Conservation (phyloP, 768 basidiomycete species). For the Panaeolus papilionaceus region DNA sequence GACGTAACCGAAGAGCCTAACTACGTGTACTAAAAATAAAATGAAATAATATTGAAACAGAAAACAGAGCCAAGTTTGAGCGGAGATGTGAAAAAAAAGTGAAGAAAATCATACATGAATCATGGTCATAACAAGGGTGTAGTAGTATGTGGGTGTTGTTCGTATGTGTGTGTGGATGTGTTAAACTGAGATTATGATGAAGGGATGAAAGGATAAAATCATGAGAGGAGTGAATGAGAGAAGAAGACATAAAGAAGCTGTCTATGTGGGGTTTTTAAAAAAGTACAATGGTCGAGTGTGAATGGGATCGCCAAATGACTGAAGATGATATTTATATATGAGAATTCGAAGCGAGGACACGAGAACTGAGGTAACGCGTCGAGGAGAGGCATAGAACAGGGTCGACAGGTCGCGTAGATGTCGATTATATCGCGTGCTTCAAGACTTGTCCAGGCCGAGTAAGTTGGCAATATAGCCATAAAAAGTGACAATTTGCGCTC, state of each 20-base stretch:
- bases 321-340: neutral
- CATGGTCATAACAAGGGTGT: neutral
- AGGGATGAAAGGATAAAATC: neutral
- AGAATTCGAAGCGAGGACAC: neutral
- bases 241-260: neutral
- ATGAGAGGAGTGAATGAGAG: neutral
- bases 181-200: neutral
- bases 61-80: too few relatives aligned
- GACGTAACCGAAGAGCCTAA: too few relatives aligned
- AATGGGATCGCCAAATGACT: neutral
- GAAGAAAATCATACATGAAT: neutral
- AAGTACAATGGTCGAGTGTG: neutral
- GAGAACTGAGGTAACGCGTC: neutral
- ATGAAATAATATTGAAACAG: too few relatives aligned
- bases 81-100: neutral
- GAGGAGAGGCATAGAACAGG: neutral
- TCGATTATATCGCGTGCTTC: neutral
- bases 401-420: neutral
- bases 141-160: neutral
- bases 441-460: neutral
- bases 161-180: neutral
- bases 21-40: too few relatives aligned
- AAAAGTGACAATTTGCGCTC: neutral
- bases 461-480: conserved; percentile 10
- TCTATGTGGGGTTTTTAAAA: neutral